A percentile compares a stretch with the other conserved stretches of the same genome.
Conservation (phyloP, 495 filamentous ascomycete species). For the Aspergillus steynii region DNA sequence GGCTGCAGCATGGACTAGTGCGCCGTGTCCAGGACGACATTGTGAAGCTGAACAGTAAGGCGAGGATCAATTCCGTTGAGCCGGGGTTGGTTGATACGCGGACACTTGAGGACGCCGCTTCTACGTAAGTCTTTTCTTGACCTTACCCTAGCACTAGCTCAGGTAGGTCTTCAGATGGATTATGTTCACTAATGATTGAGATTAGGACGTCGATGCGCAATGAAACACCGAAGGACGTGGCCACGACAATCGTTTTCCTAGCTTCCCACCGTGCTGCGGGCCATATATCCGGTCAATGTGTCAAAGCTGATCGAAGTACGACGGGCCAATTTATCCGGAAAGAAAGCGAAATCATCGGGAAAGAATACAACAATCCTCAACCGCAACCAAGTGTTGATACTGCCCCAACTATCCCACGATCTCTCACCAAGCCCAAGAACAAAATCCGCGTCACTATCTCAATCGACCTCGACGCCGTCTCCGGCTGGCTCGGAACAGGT, state of each 20-base stretch:
- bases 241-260: constrained; percentile 52
- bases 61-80: constrained; percentile 57
- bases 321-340: constrained; percentile 51
- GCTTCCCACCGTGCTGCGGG: constrained; percentile 53
- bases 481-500: constrained; percentile 61
- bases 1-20: constrained; percentile 55
- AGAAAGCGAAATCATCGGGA: constrained; percentile 26
- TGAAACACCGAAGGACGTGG: constrained; percentile 51
- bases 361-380: not conserved
- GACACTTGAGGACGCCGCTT: too few species aligned
- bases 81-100: constrained; percentile 52
- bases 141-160: too few species aligned
- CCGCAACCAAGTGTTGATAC: not conserved
- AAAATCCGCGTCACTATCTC: constrained; percentile 55
- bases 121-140: too few species aligned
- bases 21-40: constrained; percentile 57
- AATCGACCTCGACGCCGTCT: constrained; percentile 62
- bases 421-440: constrained; percentile 29
- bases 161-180: too few species aligned
- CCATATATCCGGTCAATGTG: constrained; percentile 55
- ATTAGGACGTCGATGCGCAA: constrained; percentile 41
- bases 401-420: constrained; percentile 25
- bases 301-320: constrained; percentile 53
- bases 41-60: constrained; percentile 48
- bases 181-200: too few species aligned